Evolutionary conservation across 176 grass and related monocot genomes (phyloP).

Genomic region (Aegilops sharonensis): DNA sequence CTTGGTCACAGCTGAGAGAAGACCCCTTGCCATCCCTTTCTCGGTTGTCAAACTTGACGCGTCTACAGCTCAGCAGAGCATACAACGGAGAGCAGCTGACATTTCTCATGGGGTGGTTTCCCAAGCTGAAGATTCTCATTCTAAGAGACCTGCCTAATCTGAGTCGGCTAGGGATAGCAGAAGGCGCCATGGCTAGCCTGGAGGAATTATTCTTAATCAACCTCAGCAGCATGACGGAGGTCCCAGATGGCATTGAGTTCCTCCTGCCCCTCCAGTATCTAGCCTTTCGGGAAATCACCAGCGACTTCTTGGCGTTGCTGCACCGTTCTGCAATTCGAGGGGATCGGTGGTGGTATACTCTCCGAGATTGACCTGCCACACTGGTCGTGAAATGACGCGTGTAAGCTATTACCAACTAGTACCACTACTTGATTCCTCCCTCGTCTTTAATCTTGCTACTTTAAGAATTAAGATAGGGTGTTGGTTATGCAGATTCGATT

Average conservation of each 20-base stretch:
- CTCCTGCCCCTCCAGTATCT: background rate
- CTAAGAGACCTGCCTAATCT: background rate
- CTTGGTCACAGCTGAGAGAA: background rate
- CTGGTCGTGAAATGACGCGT: too few relatives aligned
- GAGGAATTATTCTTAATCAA: background rate
- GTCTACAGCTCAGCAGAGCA: background rate
- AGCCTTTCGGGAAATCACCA: rapidly evolving
- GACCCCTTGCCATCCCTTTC: background rate
- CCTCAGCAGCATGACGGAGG: background rate
- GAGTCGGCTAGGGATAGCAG: background rate
- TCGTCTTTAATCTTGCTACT: too few relatives aligned
- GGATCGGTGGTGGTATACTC: background rate
- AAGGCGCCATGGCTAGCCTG: background rate
- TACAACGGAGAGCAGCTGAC: background rate
- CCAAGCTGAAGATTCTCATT: background rate
- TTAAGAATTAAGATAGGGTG: too few relatives aligned
- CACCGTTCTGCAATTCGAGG: background rate
- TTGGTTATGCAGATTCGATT: too few relatives aligned
- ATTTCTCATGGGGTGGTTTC: background rate
- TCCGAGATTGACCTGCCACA: background rate
- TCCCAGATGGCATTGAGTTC: background rate
- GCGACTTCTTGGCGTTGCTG: background rate
- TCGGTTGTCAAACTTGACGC: background rate
- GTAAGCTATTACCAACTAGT: too few relatives aligned
- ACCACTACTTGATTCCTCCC: too few relatives aligned